Evolutionary conservation across 78 protist species (phyloP).

Genomic region (Thecamonas trahens): DNA sequence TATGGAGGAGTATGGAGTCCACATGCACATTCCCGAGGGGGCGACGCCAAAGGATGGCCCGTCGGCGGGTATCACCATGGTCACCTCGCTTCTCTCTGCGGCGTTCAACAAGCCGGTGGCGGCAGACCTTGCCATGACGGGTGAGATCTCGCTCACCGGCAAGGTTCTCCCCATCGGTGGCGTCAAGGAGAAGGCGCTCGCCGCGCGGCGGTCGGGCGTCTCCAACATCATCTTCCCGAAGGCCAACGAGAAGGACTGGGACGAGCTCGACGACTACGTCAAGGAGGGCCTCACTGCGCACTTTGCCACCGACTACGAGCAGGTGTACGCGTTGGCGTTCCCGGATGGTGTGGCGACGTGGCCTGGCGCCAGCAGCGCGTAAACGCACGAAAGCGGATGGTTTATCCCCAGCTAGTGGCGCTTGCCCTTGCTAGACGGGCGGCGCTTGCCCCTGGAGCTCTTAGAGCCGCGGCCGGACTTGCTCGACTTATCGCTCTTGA

Average conservation of each 20-base stretch:
- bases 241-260: slow-evolving; percentile 64
- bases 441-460: too few species aligned
- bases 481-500: too few species aligned
- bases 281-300: slow-evolving; percentile 43
- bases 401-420: too few species aligned
- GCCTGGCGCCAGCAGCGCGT: too few species aligned
- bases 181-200: slow-evolving; percentile 79
- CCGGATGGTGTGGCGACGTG: slow-evolving; percentile 9
- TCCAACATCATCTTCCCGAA: slow-evolving; percentile 63
- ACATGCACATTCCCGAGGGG: slow-evolving; percentile 88
- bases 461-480: too few species aligned
- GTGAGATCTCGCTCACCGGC: slow-evolving; percentile 85
- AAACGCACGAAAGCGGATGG: too few species aligned
- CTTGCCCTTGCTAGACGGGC: too few species aligned
- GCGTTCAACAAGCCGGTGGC: slow-evolving; percentile 42
- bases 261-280: slow-evolving; percentile 63
- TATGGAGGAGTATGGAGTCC: slow-evolving; percentile 30
- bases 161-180: slow-evolving; percentile 84
- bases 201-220: slow-evolving; percentile 72
- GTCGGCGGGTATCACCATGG: slow-evolving; percentile 81
- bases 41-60: slow-evolving; percentile 89
- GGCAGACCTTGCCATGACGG: slow-evolving; percentile 80
- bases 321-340: slow-evolving; percentile 49
- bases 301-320: slow-evolving; percentile 66
- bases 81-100: slow-evolving; percentile 64